Evolutionary conservation across 352 stramenopile species (phyloP).

Genomic region (Phytophthora kernoviae): DNA sequence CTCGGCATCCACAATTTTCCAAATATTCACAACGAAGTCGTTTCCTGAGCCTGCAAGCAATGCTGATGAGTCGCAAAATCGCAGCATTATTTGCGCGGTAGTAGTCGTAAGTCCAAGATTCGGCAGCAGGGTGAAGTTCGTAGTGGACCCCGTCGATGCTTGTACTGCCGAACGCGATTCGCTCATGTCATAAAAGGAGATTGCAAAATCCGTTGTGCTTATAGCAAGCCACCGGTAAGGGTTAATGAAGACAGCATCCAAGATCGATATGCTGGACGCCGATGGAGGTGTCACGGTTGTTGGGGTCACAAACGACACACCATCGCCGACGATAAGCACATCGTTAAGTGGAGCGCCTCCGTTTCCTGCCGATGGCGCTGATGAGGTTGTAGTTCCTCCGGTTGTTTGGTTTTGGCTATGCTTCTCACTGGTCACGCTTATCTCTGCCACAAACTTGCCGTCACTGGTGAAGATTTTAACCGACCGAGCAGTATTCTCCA

Average conservation of each 20-base stretch:
- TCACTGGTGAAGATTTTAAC: slow-evolving; percentile 74
- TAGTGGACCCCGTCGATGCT: slow-evolving; percentile 14
- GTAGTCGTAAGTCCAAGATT: slow-evolving; percentile 68
- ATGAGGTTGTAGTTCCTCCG: background rate
- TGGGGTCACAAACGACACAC: slow-evolving; percentile 22
- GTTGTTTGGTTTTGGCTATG: slow-evolving; percentile 24
- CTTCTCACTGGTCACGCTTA: slow-evolving; percentile 29
- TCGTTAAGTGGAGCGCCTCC: slow-evolving; percentile 13
- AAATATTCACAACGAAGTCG: slow-evolving; percentile 73
- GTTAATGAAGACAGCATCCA: slow-evolving; percentile 71
- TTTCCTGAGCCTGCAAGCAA: slow-evolving; percentile 70
- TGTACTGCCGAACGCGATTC: slow-evolving; percentile 46
- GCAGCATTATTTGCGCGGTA: slow-evolving; percentile 62
- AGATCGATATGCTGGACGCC: slow-evolving; percentile 50
- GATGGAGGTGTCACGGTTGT: slow-evolving; percentile 12
- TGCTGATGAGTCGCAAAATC: slow-evolving; percentile 60
- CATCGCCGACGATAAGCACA: slow-evolving; percentile 26
- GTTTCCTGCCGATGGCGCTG: slow-evolving; percentile 2
- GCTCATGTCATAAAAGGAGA: slow-evolving; percentile 83
- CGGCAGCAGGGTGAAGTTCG: slow-evolving; percentile 46
- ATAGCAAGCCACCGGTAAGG: slow-evolving; percentile 66
- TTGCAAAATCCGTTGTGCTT: slow-evolving; percentile 78
- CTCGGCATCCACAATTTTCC: slow-evolving; percentile 62
- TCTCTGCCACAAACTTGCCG: slow-evolving; percentile 57
- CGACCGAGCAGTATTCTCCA: slow-evolving; percentile 67